Base-by-base conservation (phyloP, 306 rosid species). In the Medicago ruthenica region DNA sequence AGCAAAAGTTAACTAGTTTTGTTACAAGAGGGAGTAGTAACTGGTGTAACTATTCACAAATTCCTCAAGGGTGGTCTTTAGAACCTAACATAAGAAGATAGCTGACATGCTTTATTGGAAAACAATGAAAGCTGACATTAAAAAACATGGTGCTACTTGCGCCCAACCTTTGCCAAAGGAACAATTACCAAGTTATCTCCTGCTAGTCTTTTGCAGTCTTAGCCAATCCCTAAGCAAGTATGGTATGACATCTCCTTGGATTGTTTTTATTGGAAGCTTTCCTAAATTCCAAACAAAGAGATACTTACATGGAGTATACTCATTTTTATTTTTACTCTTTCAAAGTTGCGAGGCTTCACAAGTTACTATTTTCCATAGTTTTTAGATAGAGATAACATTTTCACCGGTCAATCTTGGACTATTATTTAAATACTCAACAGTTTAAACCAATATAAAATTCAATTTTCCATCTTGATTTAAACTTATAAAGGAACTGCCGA, bases 121-220 rank as follows among this genome's bases (percentile, higher is more conserved):
- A 40, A 17, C 36, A 40, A 65, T 65, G 36, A 18, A 17, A 39
- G 8, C 27, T 37, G 27, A 37, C 39, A 17, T 39, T 37, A 27
- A 13, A 27, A 60, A 27, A 27, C 4, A 27, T 27, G 31, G 31
- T 27, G 31, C 31, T 27, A 27, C 31, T 27, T 27, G 31, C 31
- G 31, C 31, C 31, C 31, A 27, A 27, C 31, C 31, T 27, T 27
- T 27, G 31, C 31, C 31, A 27, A 27, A 27, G 31, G 31, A 27
- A 27, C 4, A 27, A 40, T 22, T 65, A 18, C 50, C 51, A 66
- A 66, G 53, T 66, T 18, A 17, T 40, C 17, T 39, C 17, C 51
- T 65, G 51, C 21, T 41, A 40, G 9, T 41, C 51, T 66, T 66
- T 40, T 66, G 36, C 71, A 41, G 72, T 55, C 39, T 67, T 21